Percentiles rank a stretch among this genome's conserved stretches.
These are phyloP conservation scores for Hepatocystis sp. DNA, from an alignment of 169 alveolate genomes.

Conservation along the genomic window DNA sequence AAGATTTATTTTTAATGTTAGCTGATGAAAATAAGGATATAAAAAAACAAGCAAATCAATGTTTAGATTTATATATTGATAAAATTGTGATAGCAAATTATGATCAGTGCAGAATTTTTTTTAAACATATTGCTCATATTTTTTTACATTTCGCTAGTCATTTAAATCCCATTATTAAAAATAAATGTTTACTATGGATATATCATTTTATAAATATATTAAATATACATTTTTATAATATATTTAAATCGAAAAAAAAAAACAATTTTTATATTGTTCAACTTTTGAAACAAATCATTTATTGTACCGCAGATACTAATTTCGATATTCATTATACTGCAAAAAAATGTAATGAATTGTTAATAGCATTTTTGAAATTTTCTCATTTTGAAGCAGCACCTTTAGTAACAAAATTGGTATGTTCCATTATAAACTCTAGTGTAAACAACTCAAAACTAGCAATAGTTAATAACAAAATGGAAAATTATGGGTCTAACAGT, in stretches of 20 bases:
- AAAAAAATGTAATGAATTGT: constrained; percentile 54
- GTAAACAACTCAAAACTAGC: too few relatives aligned
- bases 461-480: too few relatives aligned
- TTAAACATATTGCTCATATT: constrained; percentile 44
- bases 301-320: constrained; percentile 34
- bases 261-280: constrained; percentile 29
- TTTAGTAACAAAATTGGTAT: constrained; percentile 26
- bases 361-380: constrained; percentile 40
- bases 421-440: constrained; percentile 25
- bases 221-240: constrained; percentile 70
- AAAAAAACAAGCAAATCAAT: constrained; percentile 70
- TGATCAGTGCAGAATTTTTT: constrained; percentile 63
- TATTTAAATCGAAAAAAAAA: constrained; percentile 21
- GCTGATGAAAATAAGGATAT: constrained; percentile 70
- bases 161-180: constrained; percentile 48
- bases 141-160: constrained; percentile 35
- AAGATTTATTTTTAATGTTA: constrained; percentile 53
- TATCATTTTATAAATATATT: constrained; percentile 68
- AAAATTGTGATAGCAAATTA: constrained; percentile 60
- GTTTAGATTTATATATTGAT: constrained; percentile 64
- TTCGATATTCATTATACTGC: constrained; percentile 75
- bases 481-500: too few relatives aligned
- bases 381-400: constrained; percentile 16
- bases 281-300: constrained; percentile 37
- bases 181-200: constrained; percentile 63